Evolutionary conservation across 352 stramenopile genomes (phyloP), one percentile per base, ranked within the genome.

Genomic region (Pythium scleroteichum): DNA sequence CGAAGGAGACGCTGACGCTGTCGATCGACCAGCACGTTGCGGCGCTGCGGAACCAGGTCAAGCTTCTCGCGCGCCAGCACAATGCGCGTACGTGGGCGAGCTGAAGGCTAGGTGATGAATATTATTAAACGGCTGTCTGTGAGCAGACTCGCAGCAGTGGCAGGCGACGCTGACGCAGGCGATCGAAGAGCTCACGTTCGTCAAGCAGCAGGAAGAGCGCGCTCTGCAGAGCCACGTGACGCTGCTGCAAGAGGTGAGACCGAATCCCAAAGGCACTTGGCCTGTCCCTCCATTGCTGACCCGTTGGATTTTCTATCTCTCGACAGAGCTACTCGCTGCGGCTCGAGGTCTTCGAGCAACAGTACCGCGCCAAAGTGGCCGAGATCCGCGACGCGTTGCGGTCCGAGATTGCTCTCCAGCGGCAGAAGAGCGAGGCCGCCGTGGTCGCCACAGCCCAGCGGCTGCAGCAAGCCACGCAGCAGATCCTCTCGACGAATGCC

Each of bases 301-400:
- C n/a, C n/a, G n/a, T n/a, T n/a, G n/a, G n/a, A n/a, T n/a, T n/a
- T n/a, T n/a, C n/a, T n/a, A n/a, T n/a, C 16, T 45, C 12, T 19
- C 10, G 19, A n/a, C 22, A 89, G 76, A 81, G 71, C 59, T 88
- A 79, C 46, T 38, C 73, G 0, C 66, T 87, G 23, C 80, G 73
- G 2, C 62, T 90, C 14, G 70, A 87, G 40, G 57, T 87, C 13
- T 82, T 90, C 46, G 75, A 87, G 55, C 77, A 87, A 35, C 76
- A 87, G 53, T 83, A 87, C 35, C 57, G 76, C 5, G 77, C 68
- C 32, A 81, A 80, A 66, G 73, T 85, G 24, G 68, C 67, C 1
- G 76, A 86, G 52, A 81, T 88, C 40, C 67, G 77, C 56, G 66
- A 72, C 9, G 76, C 86, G 41, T 77, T 82, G 73, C 67, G 75